These are phyloP conservation scores for Hansenula sp. DNA, from an alignment of 1,139 yeast species.

Conservation along the genomic window DNA sequence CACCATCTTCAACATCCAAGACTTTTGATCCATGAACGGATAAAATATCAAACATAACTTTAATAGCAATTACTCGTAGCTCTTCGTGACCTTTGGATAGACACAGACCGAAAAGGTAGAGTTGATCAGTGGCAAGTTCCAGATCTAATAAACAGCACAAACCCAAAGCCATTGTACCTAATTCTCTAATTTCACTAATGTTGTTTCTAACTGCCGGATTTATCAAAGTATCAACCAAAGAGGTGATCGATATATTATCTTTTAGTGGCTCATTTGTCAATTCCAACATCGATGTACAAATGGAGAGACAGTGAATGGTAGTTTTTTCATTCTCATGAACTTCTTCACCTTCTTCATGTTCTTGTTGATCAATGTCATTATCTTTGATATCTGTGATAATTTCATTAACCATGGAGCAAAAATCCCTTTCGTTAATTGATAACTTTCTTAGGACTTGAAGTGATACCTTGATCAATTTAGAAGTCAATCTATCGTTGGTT, in stretches of 20 bases:
- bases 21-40: slow-evolving; percentile 72
- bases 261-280: slow-evolving; percentile 61
- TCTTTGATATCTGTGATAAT: slow-evolving; percentile 82
- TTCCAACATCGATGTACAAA: slow-evolving; percentile 70
- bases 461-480: slow-evolving; percentile 50
- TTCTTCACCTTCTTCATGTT: slow-evolving; percentile 27
- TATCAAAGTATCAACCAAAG: slow-evolving; percentile 73
- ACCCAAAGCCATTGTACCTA: slow-evolving; percentile 76
- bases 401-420: slow-evolving; percentile 81
- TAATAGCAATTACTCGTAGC: slow-evolving; percentile 57
- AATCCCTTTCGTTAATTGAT: slow-evolving; percentile 79
- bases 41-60: slow-evolving; percentile 72
- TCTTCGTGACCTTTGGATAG: slow-evolving; percentile 58
- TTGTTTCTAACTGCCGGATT: slow-evolving; percentile 72
- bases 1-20: slow-evolving; percentile 59
- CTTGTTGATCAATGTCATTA: slow-evolving; percentile 42
- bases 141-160: slow-evolving; percentile 71
- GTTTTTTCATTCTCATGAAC: slow-evolving; percentile 36
- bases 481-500: slow-evolving; percentile 50
- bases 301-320: slow-evolving; percentile 59
- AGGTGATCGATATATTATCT: slow-evolving; percentile 63
- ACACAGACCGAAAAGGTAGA: slow-evolving; percentile 61
- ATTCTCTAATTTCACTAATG: slow-evolving; percentile 54
- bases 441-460: slow-evolving; percentile 64
- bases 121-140: slow-evolving; percentile 56